Evolutionary conservation across 2,329 filamentous ascomycete genomes (phyloP), one percentile per base, ranked within the genome.

Genomic region (Nannizziopsis barbatae): DNA sequence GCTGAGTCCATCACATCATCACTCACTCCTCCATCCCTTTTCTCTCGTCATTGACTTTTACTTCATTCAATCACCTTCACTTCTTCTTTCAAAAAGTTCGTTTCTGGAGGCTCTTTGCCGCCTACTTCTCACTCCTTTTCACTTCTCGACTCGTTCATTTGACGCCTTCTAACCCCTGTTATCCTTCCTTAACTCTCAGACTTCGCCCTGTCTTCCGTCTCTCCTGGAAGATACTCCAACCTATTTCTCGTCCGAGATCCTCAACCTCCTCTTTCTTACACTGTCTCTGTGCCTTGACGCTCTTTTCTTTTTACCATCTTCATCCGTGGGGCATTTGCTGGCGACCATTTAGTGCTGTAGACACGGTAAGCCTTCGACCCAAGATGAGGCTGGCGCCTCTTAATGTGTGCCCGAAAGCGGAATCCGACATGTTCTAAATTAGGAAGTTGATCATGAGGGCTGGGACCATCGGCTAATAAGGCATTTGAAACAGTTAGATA

Each of bases 401-500:
- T 22, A 32, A 14, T 4, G 35, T 30, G 9, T 37, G 32, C n/a
- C 33, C 31, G 12, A 37, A 35, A 27, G 11, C 18, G 6, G 9
- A 22, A 36, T 14, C 35, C 30, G 10, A 10, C n/a, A 17, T 36
- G 17, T 35, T 30, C 45, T 42, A 35, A 27, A 42, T 30, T 33
- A 47, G 38, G 38, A 47, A 47, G 32, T 20, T 42, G 38, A 47
- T 42, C 17, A 12, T 47, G 45, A 30, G 36, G 36, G 30, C 45
- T 42, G 15, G 17, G 32, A n/a, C 37, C 30, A 35, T 9, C 1
- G 41, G 45, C 45, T 47, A 42, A 47, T 42, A 42, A 17, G 18
- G 17, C 14, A 36, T 10, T 27, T 42, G 30, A 33, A 42, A 17
- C 39, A 42, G 15, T 30, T 42, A 47, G 45, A 40, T 31, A 32